Base-by-base conservation (phyloP, 2,329 filamentous ascomycete genomes). In the Aureobasidium pullulans region DNA sequence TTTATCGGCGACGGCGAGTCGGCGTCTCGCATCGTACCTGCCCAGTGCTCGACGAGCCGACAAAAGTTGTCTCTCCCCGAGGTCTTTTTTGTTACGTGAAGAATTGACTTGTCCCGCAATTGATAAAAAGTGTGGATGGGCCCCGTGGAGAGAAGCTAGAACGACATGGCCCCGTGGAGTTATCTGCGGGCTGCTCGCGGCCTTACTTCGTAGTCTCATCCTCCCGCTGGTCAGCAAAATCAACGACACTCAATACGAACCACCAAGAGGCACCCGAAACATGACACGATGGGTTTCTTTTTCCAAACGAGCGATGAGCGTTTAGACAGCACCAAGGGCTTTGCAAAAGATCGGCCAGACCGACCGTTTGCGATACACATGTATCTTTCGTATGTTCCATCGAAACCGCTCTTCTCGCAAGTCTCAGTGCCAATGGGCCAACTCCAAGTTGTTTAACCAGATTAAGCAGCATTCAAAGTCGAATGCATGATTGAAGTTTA, bases 91-190 rank as follows among this genome's bases (percentile, higher is more conserved):
- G 48, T 52, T 52, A 52, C 48, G 34, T 39, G 40, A 37, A 37
- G 10, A 37, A 37, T 52, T 52, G 36, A 15, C 5, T 31, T 29
- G 23, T 52, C 48, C 48, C 48, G 48, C 48, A n/a, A 31, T 15
- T 31, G 23, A 31, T 36, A 23, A 40, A 29, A 31, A 31, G 48
- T 52, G 48, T 52, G 48, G 48, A 52, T 31, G 48, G 47, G 48
- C 48, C 48, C 48, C 48, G 11, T 52, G 48, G 48, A 54, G 39
- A 54, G 47, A 31, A 32, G 37, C 50, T 43, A 43, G 29, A 54
- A 42, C 37, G 49, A 53, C 28, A 43, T 34, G 37, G 50, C 37
- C 50, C 50, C 50, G 50, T 54, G 50, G 50, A 54, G 50, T 54
- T 43, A 34, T 54, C 9, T 34, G 37, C 29, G 50, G 50, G 50